Evolutionary conservation across 2,329 filamentous ascomycete species (phyloP), one percentile per base, ranked within the genome.

Genomic region (Pseudogymnoascus destructans): DNA sequence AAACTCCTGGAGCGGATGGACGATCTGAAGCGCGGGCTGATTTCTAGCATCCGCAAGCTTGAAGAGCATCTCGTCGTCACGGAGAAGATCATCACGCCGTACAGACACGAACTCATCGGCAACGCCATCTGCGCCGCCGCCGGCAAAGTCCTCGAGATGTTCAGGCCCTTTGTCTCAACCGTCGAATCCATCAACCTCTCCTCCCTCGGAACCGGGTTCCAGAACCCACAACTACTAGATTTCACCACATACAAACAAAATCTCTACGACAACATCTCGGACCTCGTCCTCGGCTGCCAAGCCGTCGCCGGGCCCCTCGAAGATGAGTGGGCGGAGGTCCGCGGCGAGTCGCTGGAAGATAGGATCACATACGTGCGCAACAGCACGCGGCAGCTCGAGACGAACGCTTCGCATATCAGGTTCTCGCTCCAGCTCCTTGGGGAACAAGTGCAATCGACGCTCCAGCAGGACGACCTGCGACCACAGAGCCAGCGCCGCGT

Each of bases 271-370:
- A 87, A 90, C 60, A 86, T 95, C 58, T 91, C 90, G 7, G 93
- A 97, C 69, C 79, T 98, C 25, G 74, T 97, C 3, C 74, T 95
- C 55, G 84, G 86, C 60, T 96, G 91, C 67, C 93, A 98, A 72
- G 84, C 87, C 21, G 86, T 97, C n/a, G 88, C 90, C 5, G 89
- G 89, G 7, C 93, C 93, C 5, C 73, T 98, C 42, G 88, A 86
- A 7, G 93, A 98, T 69, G 93, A 98, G 72, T 98, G 93, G 93
- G 83, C 91, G 3, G 90, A 95, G 69, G 77, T 91, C n/a, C 84
- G 90, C 42, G 89, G 90, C 1, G 89, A 95, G 69, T 87, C 91
- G 6, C 76, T 98, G 27, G 92, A 96, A 67, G 89, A 89, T 64
- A 84, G 93, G 19, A 73, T 97, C 23, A 87, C 86, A 63, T 85